Percentiles rank a stretch among this genome's conserved stretches.
Conservation (phyloP, 2,329 filamentous ascomycete species). For the Chalaropsis thielavioides region DNA sequence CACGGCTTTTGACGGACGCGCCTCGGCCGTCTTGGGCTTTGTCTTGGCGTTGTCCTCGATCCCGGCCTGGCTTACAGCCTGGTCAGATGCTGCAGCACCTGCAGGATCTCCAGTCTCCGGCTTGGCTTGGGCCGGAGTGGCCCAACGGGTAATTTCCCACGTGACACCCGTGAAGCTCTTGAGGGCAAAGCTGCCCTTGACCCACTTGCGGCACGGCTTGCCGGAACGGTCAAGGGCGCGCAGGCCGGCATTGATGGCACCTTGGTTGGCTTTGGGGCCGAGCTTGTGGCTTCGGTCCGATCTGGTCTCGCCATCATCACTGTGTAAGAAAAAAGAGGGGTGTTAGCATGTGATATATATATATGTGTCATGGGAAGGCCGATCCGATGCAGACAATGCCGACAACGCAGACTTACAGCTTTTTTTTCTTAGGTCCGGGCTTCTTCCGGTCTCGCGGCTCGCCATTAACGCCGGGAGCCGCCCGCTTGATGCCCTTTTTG, state of each 20-base stretch:
- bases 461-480: conserved; percentile 50
- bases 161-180: conserved; percentile 84
- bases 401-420: too few relatives aligned
- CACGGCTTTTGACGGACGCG: conserved; percentile 32
- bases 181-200: conserved; percentile 63
- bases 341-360: conserved; percentile 8
- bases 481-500: conserved; percentile 62
- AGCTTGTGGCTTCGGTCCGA: conserved; percentile 56
- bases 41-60: background rate
- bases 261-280: conserved; percentile 90
- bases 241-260: conserved; percentile 91
- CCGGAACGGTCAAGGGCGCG: conserved; percentile 86
- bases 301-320: conserved; percentile 46
- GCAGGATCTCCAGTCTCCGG: conserved; percentile 35
- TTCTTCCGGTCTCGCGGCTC: conserved; percentile 62
- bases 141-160: conserved; percentile 76
- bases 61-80: conserved; percentile 22
- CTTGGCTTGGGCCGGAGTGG: conserved; percentile 48
- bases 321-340: conserved; percentile 22
- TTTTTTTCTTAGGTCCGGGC: conserved; percentile 94
- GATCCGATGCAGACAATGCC: too few relatives aligned
- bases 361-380: too few relatives aligned
- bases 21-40: conserved; percentile 1
- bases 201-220: conserved; percentile 85
- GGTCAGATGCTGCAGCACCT: conserved; percentile 22